A percentile compares a stretch with the other conserved stretches of the same genome.
Evolutionary conservation across 768 basidiomycete genomes (phyloP).

Genomic region (Hygrophoropsis aurantiaca): DNA sequence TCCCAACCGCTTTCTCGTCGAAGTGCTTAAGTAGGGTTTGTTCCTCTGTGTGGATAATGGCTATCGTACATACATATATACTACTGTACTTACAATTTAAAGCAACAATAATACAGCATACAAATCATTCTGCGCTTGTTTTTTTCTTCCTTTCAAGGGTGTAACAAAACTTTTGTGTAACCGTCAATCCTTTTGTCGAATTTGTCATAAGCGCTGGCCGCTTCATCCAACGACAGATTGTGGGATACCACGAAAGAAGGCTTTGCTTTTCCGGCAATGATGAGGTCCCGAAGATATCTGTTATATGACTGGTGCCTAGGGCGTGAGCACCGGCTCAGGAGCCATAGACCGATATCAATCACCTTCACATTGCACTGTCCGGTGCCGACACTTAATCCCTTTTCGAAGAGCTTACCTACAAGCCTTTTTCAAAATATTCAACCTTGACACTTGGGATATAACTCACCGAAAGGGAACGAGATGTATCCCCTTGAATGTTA

Average conservation of each 20-base stretch:
- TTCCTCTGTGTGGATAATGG: too few species aligned
- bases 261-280: conserved; percentile 52
- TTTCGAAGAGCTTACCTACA: conserved; percentile 48
- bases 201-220: conserved; percentile 50
- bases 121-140: neutral
- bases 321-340: neutral
- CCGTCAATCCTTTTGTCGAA: conserved; percentile 55
- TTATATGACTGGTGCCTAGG: conserved; percentile 42
- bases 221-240: conserved; percentile 47
- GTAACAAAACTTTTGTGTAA: conserved; percentile 52
- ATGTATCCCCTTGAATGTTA: conserved; percentile 41
- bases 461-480: conserved; percentile 48
- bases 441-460: too few species aligned
- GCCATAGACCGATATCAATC: conserved; percentile 3
- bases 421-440: neutral
- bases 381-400: conserved; percentile 52
- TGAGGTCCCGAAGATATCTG: conserved; percentile 52
- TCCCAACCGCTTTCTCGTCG: too few species aligned
- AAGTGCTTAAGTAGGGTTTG: too few species aligned
- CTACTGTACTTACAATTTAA: too few species aligned
- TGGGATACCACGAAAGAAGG: conserved; percentile 57
- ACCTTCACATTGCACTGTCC: conserved; percentile 61
- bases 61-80: too few species aligned
- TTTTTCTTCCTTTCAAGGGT: conserved; percentile 36
- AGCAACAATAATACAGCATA: neutral